phyloP scores from a whole-genome alignment of 495 filamentous ascomycete genomes.

The Penicillium pulvis region DNA sequence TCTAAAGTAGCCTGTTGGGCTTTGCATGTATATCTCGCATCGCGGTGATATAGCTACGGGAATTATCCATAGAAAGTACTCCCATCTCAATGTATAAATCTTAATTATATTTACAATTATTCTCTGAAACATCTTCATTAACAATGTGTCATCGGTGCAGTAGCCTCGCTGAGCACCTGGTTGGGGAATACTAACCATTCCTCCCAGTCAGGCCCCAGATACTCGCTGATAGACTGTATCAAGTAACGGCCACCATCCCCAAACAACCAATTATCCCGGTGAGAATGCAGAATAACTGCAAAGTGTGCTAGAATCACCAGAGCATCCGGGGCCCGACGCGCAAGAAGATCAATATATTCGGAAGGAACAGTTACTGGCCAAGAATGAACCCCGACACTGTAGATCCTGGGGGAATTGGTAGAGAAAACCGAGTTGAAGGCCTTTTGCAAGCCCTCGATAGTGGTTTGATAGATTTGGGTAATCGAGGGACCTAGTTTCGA shows the following conservation, averaged over 20 bases:
- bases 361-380: constrained; percentile 18
- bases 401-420: background rate
- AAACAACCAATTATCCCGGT: constrained; percentile 17
- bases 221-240: constrained; percentile 15
- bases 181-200: constrained; percentile 21
- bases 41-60: background rate
- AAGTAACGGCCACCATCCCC: constrained; percentile 20
- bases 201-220: constrained; percentile 16
- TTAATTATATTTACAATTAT: background rate
- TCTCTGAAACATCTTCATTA: background rate
- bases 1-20: background rate
- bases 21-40: background rate
- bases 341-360: constrained; percentile 21
- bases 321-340: constrained; percentile 10
- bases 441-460: constrained; percentile 15
- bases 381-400: background rate
- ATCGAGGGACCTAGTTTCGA: constrained; percentile 5
- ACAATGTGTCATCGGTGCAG: background rate
- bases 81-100: background rate
- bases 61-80: background rate
- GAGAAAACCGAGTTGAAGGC: constrained; percentile 2
- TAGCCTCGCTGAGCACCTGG: background rate
- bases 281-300: constrained; percentile 16
- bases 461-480: constrained; percentile 6
- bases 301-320: constrained; percentile 25